Base-by-base conservation (phyloP, 2,329 filamentous ascomycete species). In the Apiospora saccharicola region DNA sequence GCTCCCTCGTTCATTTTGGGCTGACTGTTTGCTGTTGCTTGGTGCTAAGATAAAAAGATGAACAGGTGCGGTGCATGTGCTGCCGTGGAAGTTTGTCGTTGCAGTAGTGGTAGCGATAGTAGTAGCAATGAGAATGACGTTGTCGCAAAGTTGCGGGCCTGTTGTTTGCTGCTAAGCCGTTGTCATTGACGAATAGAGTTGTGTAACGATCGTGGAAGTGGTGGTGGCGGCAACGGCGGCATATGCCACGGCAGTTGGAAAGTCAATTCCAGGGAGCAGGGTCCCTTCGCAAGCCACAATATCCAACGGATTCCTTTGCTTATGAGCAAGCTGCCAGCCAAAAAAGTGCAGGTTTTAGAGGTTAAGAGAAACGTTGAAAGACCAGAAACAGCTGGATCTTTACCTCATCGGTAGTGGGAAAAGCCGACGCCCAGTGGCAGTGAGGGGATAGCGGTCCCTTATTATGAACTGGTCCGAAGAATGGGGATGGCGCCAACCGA, bases 391-490 rank as follows among this genome's bases (percentile, higher is more conserved):
- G 74, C 47, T 76, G 73, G 70, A 70, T 72, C 72, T 75, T 75
- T 72, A 69, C 74, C 71, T 68, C 68, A 68, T 72, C 70, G 71
- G 71, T 74, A 73, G 73, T 72, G 71, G 73, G 72, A 75, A 76
- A 74, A 76, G 76, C 76, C 72, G 46, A 43, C 76, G 74, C 72
- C 76, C 75, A 78, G 75, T 75, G 76, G 75, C 74, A 74, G 70
- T 75, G 76, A 77, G 76, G 76, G 75, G 77, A 76, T 76, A 75
- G 73, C 74, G 74, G 76, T 75, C 72, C 73, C 74, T 72, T 76
- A 73, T 74, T 75, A 75, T 76, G 74, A 74, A 72, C 57, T 75
- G 72, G 71, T 71, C 74, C 75, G 74, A 74, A 75, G 67, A 75
- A 74, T 69, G 74, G 75, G 73, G 64, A 71, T 71, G 64, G 70